phyloP scores from a whole-genome alignment of 345 rosid genomes.

The Eucalyptus pauciflora region DNA sequence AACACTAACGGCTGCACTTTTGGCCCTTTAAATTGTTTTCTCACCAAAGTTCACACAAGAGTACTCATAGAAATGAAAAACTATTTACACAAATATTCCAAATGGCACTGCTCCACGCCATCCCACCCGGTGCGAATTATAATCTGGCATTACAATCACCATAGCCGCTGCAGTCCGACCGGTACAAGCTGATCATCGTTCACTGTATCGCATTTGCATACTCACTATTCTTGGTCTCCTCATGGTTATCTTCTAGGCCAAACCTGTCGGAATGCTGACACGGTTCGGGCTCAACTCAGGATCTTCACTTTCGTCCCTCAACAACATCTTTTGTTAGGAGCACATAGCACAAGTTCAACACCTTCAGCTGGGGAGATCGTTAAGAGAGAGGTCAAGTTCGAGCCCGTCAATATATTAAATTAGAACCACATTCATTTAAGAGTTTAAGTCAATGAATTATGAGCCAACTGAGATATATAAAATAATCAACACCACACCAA shows the following conservation, averaged over 20 bases:
- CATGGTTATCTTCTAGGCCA: background rate
- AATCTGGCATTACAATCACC: background rate
- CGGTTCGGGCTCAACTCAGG: background rate
- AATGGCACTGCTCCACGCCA: background rate
- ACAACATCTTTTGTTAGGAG: background rate
- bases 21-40: background rate
- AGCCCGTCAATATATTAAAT: fast-evolving
- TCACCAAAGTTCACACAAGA: background rate
- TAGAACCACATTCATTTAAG: too few species aligned
- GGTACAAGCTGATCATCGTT: background rate
- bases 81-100: background rate
- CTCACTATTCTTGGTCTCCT: background rate
- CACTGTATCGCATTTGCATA: background rate
- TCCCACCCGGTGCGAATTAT: background rate
- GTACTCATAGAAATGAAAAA: background rate
- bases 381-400: too few species aligned
- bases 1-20: background rate
- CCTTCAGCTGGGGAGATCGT: background rate
- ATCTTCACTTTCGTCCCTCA: background rate
- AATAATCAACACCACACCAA: background rate
- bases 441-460: too few species aligned
- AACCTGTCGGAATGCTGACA: background rate
- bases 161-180: background rate
- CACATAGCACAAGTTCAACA: background rate
- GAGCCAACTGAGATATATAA: background rate